Base-by-base conservation (phyloP, 176 grass and related monocot species). In the Aegilops speltoides region DNA sequence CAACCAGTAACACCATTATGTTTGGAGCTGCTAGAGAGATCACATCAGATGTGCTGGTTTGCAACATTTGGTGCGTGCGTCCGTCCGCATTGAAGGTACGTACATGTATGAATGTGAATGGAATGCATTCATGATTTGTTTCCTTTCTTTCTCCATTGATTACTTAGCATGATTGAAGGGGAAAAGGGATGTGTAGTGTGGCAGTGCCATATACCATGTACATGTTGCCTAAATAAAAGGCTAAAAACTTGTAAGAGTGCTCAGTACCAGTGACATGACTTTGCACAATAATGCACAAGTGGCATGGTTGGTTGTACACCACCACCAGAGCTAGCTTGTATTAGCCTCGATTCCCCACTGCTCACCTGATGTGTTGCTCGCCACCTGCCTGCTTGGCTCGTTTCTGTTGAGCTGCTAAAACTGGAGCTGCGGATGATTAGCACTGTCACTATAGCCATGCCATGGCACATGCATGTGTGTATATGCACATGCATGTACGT, bases 351-450 rank as follows among this genome's bases (percentile, higher is more conserved):
- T 38, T 48, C 83, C 63, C 56, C 81, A 76, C 68, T 75, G 76
- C 68, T 87, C 67, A 84, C 68, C 85, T 76, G 85, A 83, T 73
- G 85, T 80, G 85, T 79, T 81, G 71, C 72, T 84, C 83, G 65
- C 56, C 63, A 76, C 60, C 68, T 31, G 43, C 54, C 29, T 37
- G 12, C 31, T 25, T 70, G 85, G 75, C 67, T 74, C 68, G 65
- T 68, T 84, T 90, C 85, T 61, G 59, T 2, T 87, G 26, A 64
- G 54, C 40, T 78, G 46, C 88, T 31, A 63, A 61, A 70, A 24
- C 37, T 17, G 63, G 48, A 59, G 64, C 48, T 26, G 32, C 56
- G 24, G 38, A 64, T 57, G 41, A 68, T 78, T 68, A 57, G 32
- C 22, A 40, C 62, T 28, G 63, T 22, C 63, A 86, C 74, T 68